Evolutionary conservation across 1,284 basidiomycete species (phyloP), one percentile per base, ranked within the genome.

Genomic region (Heterobasidion parviporum): DNA sequence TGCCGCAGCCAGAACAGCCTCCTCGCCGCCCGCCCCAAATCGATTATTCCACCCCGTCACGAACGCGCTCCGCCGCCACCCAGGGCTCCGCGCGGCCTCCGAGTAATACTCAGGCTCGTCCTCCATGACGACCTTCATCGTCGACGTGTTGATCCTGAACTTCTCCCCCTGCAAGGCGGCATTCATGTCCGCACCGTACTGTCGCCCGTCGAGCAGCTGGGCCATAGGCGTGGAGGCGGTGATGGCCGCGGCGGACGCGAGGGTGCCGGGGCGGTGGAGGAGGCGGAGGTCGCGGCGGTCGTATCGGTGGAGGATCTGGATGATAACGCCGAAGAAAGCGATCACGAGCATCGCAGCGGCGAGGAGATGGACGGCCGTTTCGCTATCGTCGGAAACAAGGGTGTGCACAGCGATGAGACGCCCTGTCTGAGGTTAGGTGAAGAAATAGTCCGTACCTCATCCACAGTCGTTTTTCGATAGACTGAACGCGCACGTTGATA

Each of bases 221-320:
- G 72, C 76, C 57, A 79, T 70, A 26, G 70, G 70, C 1, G 77
- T 79, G 57, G 74, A 72, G 12, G 74, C 79, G 9, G 77, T 78
- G 57, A 80, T 73, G 35, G 77, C 74, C 14, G 79, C 75, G 12
- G 80, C 80, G 10, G 77, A 77, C 12, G 77, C 79, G 54, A 81
- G 77, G 6, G 80, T 81, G 20, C 79, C 78, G 1, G 78, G 78
- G 51, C 71, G 66, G 57, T 78, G 76, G 44, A 67, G 68, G 32
- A 81, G 68, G 18, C 67, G 67, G 18, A 82, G 69, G 45, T 70
- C 62, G 8, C 70, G 70, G 8, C 78, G 72, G 36, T 74, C 73
- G 49, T 64, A 57, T 15, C 71, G 67, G 60, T 81, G 79, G 57
- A 74, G 67, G 16, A 79, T 54, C 36, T 80, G 77, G 47, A 80